Evolutionary conservation across 1,284 basidiomycete species (phyloP).

Genomic region (Gastroboletus turbinatus): DNA sequence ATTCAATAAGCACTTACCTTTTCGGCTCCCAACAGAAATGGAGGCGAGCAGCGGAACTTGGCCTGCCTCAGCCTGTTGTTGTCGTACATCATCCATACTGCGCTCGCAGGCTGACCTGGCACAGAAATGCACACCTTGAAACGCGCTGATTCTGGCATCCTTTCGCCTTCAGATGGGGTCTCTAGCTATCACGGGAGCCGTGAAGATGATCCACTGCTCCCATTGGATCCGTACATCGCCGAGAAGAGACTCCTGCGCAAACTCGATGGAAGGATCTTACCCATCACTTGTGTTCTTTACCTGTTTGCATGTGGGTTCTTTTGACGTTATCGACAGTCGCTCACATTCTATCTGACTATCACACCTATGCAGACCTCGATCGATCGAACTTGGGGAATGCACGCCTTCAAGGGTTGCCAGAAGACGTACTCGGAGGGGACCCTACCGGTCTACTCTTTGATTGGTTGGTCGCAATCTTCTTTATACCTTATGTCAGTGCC

Average conservation of each 20-base stretch:
- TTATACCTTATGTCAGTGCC: slow-evolving; percentile 67
- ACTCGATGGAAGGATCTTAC: slow-evolving; percentile 66
- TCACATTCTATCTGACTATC: not conserved
- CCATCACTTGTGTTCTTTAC: slow-evolving; percentile 69
- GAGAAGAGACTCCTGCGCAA: slow-evolving; percentile 64
- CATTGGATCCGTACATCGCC: slow-evolving; percentile 32
- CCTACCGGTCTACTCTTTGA: slow-evolving; percentile 65
- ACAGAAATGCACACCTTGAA: slow-evolving; percentile 22
- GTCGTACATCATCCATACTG: not conserved
- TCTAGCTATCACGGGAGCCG: slow-evolving; percentile 2
- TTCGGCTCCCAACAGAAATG: not conserved
- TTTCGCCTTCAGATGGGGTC: slow-evolving; percentile 6
- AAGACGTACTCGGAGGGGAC: slow-evolving; percentile 65
- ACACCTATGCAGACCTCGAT: slow-evolving; percentile 54
- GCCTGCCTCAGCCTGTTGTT: not conserved
- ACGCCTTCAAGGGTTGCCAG: slow-evolving; percentile 64
- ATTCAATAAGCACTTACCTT: not conserved
- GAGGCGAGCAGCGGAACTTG: not conserved
- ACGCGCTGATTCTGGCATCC: slow-evolving; percentile 6
- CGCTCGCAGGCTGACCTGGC: not conserved
- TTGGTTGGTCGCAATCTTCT: slow-evolving; percentile 75
- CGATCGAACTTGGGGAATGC: slow-evolving; percentile 78
- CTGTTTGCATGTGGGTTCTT: slow-evolving; percentile 67
- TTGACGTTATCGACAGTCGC: not conserved
- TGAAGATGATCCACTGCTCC: slow-evolving; percentile 27